These are phyloP conservation scores for Mallotus nudiflorus DNA, from an alignment of 345 rosid species.

Conservation along the genomic window DNA sequence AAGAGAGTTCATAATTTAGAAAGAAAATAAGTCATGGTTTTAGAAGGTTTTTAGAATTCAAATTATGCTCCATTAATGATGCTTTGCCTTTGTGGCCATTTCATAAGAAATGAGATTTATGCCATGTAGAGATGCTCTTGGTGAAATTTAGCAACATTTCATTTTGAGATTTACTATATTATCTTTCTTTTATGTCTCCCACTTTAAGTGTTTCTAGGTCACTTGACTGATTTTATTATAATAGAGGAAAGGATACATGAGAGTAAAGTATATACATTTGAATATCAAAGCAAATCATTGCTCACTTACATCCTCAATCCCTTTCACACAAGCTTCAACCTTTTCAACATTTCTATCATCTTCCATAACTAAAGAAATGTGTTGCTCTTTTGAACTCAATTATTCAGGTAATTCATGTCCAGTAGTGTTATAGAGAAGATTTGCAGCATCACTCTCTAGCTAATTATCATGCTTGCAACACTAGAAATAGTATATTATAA, in stretches of 20 bases:
- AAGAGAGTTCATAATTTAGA: too few relatives aligned
- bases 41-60: not conserved
- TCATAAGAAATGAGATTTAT: too few relatives aligned
- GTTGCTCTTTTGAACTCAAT: constrained; percentile 41
- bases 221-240: not conserved
- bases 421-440: constrained; percentile 19
- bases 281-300: not conserved
- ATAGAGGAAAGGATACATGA: not conserved
- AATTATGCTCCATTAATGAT: not conserved
- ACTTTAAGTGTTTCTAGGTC: not conserved
- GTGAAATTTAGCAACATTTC: not conserved
- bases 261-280: not conserved
- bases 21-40: too few relatives aligned
- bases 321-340: constrained; percentile 78
- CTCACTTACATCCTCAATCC: constrained; percentile 77
- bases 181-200: not conserved
- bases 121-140: not conserved
- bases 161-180: not conserved
- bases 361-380: constrained; percentile 39
- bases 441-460: constrained; percentile 26
- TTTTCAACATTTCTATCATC: constrained; percentile 53
- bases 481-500: constrained; percentile 33
- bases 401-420: constrained; percentile 33
- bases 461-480: constrained; percentile 34
- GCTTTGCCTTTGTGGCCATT: not conserved